Evolutionary conservation across 1,139 yeast genomes (phyloP), one percentile per base, ranked within the genome.

Genomic region (Yamadazyma atlantica): DNA sequence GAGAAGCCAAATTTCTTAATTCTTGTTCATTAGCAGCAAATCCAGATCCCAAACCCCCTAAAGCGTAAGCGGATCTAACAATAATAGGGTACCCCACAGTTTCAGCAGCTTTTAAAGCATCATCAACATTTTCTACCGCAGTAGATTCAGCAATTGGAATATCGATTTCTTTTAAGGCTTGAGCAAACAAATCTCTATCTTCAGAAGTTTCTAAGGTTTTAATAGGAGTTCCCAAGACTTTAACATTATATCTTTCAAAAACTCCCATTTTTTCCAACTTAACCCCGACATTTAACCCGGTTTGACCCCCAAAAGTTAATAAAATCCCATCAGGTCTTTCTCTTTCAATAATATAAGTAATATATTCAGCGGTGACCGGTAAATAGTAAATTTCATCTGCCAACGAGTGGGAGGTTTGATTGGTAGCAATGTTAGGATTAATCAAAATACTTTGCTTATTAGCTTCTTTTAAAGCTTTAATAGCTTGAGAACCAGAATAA

Each of bases 11-110:
- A 65, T 86, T 85, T 64, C 81, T 81, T 58, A 92, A 76, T 67
- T 92, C 97, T 33, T 78, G 75, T 47, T 77, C 82, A 62, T 88
- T 82, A 50, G 76, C 73, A 45, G 99, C 98, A 60, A 92, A 92
- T 32, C 99, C 99, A 23, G 97, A 90, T 40, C 99, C 99, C 44
- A 92, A 76, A 52, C 99, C 99, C 60, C 99, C 99, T 39, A 92
- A 74, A 3, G 98, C 95, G 60, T 85, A 92, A 22, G 99, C 99
- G 34, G 97, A 86, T 70, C 99, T 85, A 42, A 92, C 96, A 69
- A 92, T 92, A 51, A 92, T 88, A 37, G 99, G 99, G 66, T 90
- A 92, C 9, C 96, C 96, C 44, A 92, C 88, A 39, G 69, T 60
- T 35, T 76, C 81, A 37, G 97, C 98, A 39, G 98, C 97, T 29